Base-by-base conservation (phyloP, 495 filamentous ascomycete species). In the Hyaloscypha finlandica region DNA sequence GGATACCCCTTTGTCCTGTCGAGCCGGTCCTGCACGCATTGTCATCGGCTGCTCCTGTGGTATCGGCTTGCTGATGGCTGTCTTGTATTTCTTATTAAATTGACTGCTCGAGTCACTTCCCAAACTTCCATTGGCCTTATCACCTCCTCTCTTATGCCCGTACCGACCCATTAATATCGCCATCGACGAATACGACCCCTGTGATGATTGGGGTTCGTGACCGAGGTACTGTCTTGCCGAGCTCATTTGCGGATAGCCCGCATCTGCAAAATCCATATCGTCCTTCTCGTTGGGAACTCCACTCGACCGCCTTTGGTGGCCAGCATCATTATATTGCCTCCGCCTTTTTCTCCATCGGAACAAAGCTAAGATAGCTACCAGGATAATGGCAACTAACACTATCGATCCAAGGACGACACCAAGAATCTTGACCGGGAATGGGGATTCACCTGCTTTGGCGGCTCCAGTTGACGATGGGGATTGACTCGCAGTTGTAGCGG, bases 391-490 rank as follows among this genome's bases (percentile, higher is more conserved):
- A 57, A 90, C 76, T 2, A 90, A 93, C 62, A 92, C 83, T 29
- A 97, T 84, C 19, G 88, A 86, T 4, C 94, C 93, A 1, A 99
- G 83, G 2, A 90, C 89, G 48, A 89, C 90, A 57, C 90, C 93
- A 1, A 99, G 84, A 37, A 96, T 89, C 20, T 82, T 79, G 29
- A 70, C 59, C 1, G 72, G 70, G 30, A 74, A 60, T 19, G 67
- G 31, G 8, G 67, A 22, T 48, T 51, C 39, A 20, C 59, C 20
- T 12, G 74, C 68, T 25, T 76, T 68, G n/a, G 81, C 67, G 4
- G 78, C 71, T 19, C 80, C 69, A 0, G 79, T 71, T 0, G 82
- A 57, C n/a, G 76, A 71, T 32, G 75, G 67, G n/a, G 78, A 71
- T 20, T 74, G 69, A 16, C 75, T 73, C 11, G 64, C 54, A 55